phyloP scores from a whole-genome alignment of 129 eudicot species.

The Gnaphalium uliginosum region DNA sequence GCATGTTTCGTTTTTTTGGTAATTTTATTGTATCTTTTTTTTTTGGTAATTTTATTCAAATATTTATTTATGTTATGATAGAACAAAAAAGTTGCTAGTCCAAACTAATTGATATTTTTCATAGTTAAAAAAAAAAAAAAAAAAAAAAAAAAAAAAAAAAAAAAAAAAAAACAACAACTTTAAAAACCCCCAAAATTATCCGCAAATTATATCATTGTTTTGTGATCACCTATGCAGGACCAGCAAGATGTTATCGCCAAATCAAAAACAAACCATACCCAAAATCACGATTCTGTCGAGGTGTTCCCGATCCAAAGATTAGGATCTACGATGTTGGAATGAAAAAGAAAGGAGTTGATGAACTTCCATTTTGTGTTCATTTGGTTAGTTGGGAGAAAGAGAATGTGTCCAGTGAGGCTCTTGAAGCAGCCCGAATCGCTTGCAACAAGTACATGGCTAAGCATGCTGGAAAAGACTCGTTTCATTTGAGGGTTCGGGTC shows the following conservation, averaged over 20 bases:
- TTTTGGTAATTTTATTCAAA: too few species aligned
- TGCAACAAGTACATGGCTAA: slow-evolving; percentile 67
- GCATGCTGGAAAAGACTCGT: slow-evolving; percentile 55
- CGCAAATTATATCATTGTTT: background rate
- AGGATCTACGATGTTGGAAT: slow-evolving; percentile 50
- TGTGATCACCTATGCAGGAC: slow-evolving; percentile 30
- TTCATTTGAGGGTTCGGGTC: slow-evolving; percentile 56
- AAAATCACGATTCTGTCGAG: slow-evolving; percentile 51
- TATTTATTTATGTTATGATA: too few species aligned
- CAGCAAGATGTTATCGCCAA: slow-evolving; percentile 60
- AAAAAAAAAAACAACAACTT: too few species aligned
- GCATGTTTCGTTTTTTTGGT: background rate
- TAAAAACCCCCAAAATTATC: too few species aligned
- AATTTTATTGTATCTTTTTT: too few species aligned
- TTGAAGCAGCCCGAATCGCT: slow-evolving; percentile 59
- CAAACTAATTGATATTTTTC: background rate
- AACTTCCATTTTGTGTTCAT: slow-evolving; percentile 56
- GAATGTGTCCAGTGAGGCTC: slow-evolving; percentile 62
- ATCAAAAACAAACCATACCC: slow-evolving; percentile 60
- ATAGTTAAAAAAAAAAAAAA: too few species aligned
- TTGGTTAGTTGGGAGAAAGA: slow-evolving; percentile 63
- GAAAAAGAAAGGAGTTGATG: slow-evolving; percentile 50
- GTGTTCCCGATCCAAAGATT: slow-evolving; percentile 62
- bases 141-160: too few species aligned
- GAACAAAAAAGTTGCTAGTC: too few species aligned